Conservation (phyloP, 768 basidiomycete species). For the Hydnum rufescens region DNA sequence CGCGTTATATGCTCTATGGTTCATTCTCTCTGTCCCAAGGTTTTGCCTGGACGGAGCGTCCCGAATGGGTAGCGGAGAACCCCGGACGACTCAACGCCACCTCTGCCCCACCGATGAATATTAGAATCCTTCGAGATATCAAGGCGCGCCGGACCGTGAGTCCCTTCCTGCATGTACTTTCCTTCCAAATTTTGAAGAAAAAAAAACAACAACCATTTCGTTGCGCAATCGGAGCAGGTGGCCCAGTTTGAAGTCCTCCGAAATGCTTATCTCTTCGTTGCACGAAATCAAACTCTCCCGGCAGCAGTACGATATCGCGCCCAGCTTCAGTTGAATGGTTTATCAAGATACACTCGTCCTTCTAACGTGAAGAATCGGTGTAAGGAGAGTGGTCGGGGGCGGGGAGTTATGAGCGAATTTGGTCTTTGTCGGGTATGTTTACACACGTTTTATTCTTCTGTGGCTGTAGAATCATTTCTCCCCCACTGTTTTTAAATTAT, state of each 20-base stretch:
- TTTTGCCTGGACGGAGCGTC: too few species aligned
- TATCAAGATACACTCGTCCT: conserved; percentile 66
- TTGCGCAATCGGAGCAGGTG: conserved; percentile 24
- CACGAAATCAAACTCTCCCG: conserved; percentile 77
- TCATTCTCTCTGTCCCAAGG: too few species aligned
- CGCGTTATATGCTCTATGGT: too few species aligned
- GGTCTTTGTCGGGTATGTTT: conserved; percentile 52
- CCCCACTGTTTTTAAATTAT: neutral
- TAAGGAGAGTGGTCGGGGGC: conserved; percentile 60
- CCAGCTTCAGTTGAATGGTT: conserved; percentile 79
- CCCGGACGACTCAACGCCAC: neutral
- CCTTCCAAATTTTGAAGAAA: conserved; percentile 25
- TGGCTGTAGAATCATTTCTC: neutral
- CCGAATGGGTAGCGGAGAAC: too few species aligned
- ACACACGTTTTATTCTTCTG: neutral
- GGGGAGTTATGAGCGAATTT: conserved; percentile 81
- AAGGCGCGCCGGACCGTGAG: conserved; percentile 6
- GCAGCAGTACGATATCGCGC: conserved; percentile 82
- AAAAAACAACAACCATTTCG: neutral
- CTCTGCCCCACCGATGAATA: conserved; percentile 7
- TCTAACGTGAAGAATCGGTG: conserved; percentile 82
- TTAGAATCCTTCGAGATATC: conserved; percentile 8
- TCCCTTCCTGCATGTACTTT: neutral
- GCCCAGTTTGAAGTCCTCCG: conserved; percentile 60
- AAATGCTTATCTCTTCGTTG: conserved; percentile 81